These are phyloP conservation scores for Exophiala xenobiotica DNA, from an alignment of 2,329 filamentous ascomycete genomes.

Conservation along the genomic window DNA sequence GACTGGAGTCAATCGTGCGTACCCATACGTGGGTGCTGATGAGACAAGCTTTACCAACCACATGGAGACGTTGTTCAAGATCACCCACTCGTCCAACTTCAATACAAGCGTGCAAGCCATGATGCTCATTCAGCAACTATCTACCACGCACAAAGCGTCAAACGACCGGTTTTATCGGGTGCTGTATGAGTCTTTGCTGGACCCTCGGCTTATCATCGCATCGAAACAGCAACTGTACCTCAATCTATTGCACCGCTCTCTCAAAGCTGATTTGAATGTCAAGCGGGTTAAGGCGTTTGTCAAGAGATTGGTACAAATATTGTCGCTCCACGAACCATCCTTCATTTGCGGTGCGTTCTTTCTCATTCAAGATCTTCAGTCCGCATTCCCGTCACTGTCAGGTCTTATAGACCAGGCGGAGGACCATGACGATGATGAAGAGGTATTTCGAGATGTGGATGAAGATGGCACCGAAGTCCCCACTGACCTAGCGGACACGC, in stretches of 20 bases:
- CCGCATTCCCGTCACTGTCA: conserved; percentile 75
- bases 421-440: conserved; percentile 70
- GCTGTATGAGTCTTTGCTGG: conserved; percentile 89
- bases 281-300: conserved; percentile 94
- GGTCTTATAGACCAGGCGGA: conserved; percentile 79
- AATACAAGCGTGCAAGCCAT: conserved; percentile 97
- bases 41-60: conserved; percentile 81
- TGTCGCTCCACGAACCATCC: conserved; percentile 84
- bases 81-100: conserved; percentile 97
- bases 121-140: conserved; percentile 90
- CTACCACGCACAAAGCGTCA: conserved; percentile 73
- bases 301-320: conserved; percentile 85
- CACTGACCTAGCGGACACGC: conserved; percentile 32
- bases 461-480: conserved; percentile 39
- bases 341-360: conserved; percentile 94
- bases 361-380: conserved; percentile 76
- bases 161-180: conserved; percentile 93
- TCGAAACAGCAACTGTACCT: conserved; percentile 96
- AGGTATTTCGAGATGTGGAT: conserved; percentile 67
- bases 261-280: conserved; percentile 87
- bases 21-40: conserved; percentile 84
- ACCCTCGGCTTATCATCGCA: conserved; percentile 81
- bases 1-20: conserved; percentile 92
- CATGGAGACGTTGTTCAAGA: conserved; percentile 88
- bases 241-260: conserved; percentile 81